Evolutionary conservation across 257 asterid species (phyloP), one percentile per base, ranked within the genome.

Genomic region (Nicotiana attenuata): DNA sequence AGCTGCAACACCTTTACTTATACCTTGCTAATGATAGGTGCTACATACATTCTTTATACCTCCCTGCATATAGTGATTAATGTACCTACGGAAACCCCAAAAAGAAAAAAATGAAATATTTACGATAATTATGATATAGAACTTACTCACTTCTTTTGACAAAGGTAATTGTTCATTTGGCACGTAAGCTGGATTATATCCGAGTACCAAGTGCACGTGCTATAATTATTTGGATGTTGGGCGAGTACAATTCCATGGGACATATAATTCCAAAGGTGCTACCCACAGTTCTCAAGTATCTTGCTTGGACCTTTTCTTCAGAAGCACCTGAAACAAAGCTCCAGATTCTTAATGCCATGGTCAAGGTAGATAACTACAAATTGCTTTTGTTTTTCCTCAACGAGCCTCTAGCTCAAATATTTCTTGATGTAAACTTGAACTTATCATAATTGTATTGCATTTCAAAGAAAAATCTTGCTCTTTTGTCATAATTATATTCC

Each of bases 211-310:
- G 92, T 64, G 97, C 98, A 77, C 98, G 99, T 82, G 97, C 97
- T 76, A 89, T 90, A 93, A 90, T 96, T 63, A 90, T 94, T 85
- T 96, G 99, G 99, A 92, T 96, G 97, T 78, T 96, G 89, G 98
- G 98, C 22, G 98, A 96, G 85, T 93, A 92, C 84, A 83, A 89
- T 91, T 83, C 85, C 84, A 71, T 87, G 71, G 99, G 97, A 75
- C 55, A 35, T 82, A 84, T 88, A 81, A 90, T 92, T 82, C 85
- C 93, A 78, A 96, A 90, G 86, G 85, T 94, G 89, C 83, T 92
- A 65, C 94, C 96, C 77, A 87, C 90, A 56, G 85, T 95, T 26
- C 88, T 93, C 76, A 87, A 87, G 86, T 92, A 93, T 90, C 92
- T 95, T 85, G 97, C 97, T 16, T 83, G 85, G 83, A 87, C 94